Percentiles rank a stretch among this genome's conserved stretches.
Conservation (phyloP, 2,329 filamentous ascomycete species). For the Cercospora berteroae region DNA sequence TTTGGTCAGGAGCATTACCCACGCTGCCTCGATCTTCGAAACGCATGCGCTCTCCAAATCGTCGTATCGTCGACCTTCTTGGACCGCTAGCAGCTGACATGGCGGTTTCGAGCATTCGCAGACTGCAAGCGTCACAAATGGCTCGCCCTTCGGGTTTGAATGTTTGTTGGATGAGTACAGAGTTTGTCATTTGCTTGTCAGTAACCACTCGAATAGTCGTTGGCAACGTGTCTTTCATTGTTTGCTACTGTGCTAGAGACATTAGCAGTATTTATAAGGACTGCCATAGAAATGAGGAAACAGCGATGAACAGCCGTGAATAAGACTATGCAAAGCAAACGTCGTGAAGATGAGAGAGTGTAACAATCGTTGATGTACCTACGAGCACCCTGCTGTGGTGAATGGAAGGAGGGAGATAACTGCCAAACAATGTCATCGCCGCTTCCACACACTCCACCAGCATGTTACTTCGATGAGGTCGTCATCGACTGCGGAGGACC, state of each 20-base stretch:
- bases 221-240: background rate
- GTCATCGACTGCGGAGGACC: slow-evolving; percentile 56
- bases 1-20: background rate
- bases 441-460: slow-evolving; percentile 66
- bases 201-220: background rate
- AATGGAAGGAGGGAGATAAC: background rate
- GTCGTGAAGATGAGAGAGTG: background rate
- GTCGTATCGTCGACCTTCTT: background rate
- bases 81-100: background rate
- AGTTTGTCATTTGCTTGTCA: background rate
- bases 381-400: background rate
- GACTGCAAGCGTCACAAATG: background rate
- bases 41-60: background rate
- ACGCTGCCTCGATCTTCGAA: background rate
- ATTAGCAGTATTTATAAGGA: background rate
- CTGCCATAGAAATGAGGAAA: background rate
- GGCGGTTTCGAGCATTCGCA: background rate
- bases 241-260: background rate
- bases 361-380: background rate
- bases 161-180: background rate
- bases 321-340: background rate
- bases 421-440: slow-evolving; percentile 25
- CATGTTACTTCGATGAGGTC: slow-evolving; percentile 55
- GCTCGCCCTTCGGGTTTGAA: background rate
- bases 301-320: background rate